Base-by-base conservation (phyloP, 179 eudicot genomes). In the Dionaea muscipula region DNA sequence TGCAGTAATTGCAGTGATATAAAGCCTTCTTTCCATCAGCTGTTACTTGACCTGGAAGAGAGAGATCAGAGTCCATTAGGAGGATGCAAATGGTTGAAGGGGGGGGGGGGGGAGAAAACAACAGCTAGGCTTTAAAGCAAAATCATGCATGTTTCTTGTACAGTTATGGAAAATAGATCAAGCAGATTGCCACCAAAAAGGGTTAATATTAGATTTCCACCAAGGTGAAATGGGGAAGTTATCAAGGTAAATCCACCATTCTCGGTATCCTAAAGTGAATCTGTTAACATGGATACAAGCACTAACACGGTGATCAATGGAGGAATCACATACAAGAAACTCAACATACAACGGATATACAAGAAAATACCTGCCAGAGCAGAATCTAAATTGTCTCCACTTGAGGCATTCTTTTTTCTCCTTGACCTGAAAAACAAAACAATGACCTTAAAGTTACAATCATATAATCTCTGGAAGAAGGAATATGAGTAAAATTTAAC, bases 1-100 rank as follows among this genome's bases (percentile, higher is more conserved):
- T 78, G 80, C 90, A 85, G 54, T 85, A 85, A 59, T 85, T 85
- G 63, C 90, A 85, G 53, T 85, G 90, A 67, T 82, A 85, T 26
- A 77, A 70, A 47, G 89, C 83, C 70, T 67, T 78, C 66, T 81
- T 79, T 27, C 85, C 88, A 51, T 82, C 89, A 22, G 52, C 72
- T 28, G 70, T 37, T 60, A 77, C 89, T 63, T 76, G 79, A 49
- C 76, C 86, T 81, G 54, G 41, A 51, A 18, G 59, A 45, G 27
- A 20, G 15, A 27, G 28, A 27, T 26, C 28, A 54, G 26, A 33
- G 12, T 8, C 19, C 1, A 27, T 4, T 5, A 38, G 31, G 15
- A 14, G 28, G 56, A 18, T 22, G 18, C 36, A 47, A 65, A 5
- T 38, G 53, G 39, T 47, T 48, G 44, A 21, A 19, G n/a, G n/a